Evolutionary conservation across 495 filamentous ascomycete species (phyloP).

Genomic region (Penicillium daleae): DNA sequence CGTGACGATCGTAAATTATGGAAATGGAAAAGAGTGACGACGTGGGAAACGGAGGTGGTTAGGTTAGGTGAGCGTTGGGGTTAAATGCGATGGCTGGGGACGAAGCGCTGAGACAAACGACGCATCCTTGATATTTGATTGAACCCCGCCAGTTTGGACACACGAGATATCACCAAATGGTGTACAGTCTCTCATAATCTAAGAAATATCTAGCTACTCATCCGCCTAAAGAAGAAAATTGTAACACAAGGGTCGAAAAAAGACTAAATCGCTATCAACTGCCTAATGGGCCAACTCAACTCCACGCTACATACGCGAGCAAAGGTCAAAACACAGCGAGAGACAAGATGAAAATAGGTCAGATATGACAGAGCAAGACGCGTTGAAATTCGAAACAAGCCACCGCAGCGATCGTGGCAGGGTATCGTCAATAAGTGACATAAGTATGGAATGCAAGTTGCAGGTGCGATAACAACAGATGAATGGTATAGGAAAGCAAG

Average conservation of each 20-base stretch:
- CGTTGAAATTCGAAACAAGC: constrained; percentile 19
- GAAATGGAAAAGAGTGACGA: neutral
- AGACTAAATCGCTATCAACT: neutral
- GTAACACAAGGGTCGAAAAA: neutral
- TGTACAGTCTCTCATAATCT: neutral
- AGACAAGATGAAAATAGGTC: neutral
- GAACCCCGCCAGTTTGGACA: neutral
- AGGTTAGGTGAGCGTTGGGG: neutral
- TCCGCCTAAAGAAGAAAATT: no score
- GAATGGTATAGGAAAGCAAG: constrained; percentile 21
- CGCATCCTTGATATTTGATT: neutral
- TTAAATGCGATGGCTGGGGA: constrained; percentile 20
- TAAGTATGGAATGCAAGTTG: constrained; percentile 14
- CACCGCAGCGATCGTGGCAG: constrained; percentile 24
- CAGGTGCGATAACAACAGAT: neutral
- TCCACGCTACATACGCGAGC: constrained; percentile 13
- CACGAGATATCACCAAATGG: neutral
- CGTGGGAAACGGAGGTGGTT: neutral
- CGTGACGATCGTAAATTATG: neutral
- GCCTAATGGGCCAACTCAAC: constrained; percentile 9
- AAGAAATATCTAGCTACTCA: neutral
- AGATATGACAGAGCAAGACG: neutral
- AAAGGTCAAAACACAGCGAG: neutral
- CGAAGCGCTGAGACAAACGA: neutral
- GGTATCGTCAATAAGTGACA: constrained; percentile 38